Evolutionary conservation across 306 rosid species (phyloP).

Genomic region (Cyamopsis tetragonoloba): DNA sequence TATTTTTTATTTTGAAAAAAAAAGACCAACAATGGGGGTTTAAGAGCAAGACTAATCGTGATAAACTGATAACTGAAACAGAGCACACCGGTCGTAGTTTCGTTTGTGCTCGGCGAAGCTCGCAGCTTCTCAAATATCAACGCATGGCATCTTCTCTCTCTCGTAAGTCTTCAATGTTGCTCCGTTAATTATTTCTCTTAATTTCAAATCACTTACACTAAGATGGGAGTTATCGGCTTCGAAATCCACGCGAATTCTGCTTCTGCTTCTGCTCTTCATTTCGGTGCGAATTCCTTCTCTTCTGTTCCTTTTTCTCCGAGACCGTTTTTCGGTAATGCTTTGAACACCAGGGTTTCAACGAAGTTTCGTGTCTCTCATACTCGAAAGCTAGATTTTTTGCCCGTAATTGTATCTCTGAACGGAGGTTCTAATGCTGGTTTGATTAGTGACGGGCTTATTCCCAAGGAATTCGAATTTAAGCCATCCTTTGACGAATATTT

Average conservation of each 20-base stretch:
- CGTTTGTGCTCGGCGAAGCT: neutral
- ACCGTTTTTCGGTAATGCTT: conserved; percentile 34
- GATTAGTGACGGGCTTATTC: conserved; percentile 32
- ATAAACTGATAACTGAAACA: too few relatives aligned
- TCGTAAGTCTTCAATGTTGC: neutral
- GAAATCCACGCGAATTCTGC: conserved; percentile 34
- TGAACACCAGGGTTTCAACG: conserved; percentile 21
- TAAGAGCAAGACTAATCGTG: too few relatives aligned
- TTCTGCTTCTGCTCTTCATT: conserved; percentile 28
- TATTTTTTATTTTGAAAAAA: too few relatives aligned
- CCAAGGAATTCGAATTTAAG: conserved; percentile 58
- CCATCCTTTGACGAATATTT: conserved; percentile 77
- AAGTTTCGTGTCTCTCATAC: conserved; percentile 6
- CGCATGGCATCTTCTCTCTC: neutral
- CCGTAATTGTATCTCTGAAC: conserved; percentile 40
- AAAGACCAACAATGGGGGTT: too few relatives aligned
- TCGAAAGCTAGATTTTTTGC: conserved; percentile 23
- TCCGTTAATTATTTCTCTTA: neutral
- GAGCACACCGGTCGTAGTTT: too few relatives aligned
- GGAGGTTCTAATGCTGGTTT: conserved; percentile 34
- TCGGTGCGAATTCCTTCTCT: conserved; percentile 22
- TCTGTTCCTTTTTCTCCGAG: conserved; percentile 33
- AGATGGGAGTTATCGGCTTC: conserved; percentile 36
- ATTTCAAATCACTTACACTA: neutral
- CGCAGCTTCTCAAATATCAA: too few relatives aligned